phyloP scores from a whole-genome alignment of 2,329 filamentous ascomycete species.

The Dothistroma septosporum region DNA sequence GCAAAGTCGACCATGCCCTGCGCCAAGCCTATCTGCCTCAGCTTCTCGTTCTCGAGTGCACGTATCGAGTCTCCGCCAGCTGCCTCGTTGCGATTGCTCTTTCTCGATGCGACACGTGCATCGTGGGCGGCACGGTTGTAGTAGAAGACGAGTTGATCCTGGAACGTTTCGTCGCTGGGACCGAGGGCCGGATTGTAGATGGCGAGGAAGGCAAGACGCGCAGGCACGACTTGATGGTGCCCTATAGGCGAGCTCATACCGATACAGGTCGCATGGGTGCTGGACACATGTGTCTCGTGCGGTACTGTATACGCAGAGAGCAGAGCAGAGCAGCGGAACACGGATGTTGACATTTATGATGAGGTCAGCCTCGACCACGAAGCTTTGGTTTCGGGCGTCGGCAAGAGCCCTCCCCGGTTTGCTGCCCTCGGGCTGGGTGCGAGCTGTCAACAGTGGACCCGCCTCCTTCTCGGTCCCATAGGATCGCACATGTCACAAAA shows the following conservation, averaged over 20 bases:
- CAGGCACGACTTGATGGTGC: conserved; percentile 50
- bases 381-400: too few relatives aligned
- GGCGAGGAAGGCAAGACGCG: conserved; percentile 82
- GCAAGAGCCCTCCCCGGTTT: too few relatives aligned
- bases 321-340: background rate
- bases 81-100: conserved; percentile 29
- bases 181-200: conserved; percentile 91
- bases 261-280: background rate
- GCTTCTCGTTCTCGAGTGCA: conserved; percentile 75
- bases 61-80: conserved; percentile 36
- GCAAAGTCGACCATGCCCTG: conserved; percentile 69
- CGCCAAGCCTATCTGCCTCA: conserved; percentile 90
- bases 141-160: conserved; percentile 90
- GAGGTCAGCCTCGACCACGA: too few relatives aligned
- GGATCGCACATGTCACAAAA: too few relatives aligned
- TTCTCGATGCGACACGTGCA: conserved; percentile 25
- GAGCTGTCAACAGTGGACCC: too few relatives aligned
- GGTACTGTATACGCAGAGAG: too few relatives aligned
- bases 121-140: conserved; percentile 52
- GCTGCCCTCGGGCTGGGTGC: too few relatives aligned
- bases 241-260: conserved; percentile 26
- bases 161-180: conserved; percentile 65
- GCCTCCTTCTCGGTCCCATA: too few relatives aligned
- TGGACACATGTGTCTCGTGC: too few relatives aligned
- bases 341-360: too few relatives aligned